These are phyloP conservation scores for Trifolium fragiferum DNA, from an alignment of 306 rosid genomes.

Conservation along the genomic window DNA sequence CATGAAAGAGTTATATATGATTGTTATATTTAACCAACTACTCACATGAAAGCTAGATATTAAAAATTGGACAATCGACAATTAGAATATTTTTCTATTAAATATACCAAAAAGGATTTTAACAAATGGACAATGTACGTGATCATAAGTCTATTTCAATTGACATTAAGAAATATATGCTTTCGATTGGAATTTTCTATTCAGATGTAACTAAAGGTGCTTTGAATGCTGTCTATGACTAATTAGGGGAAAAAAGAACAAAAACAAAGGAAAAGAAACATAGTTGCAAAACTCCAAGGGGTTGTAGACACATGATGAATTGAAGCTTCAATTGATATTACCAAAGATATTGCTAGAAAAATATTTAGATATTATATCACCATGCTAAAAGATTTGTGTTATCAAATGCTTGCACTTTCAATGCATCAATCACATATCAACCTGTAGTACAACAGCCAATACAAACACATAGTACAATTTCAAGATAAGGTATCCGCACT, in stretches of 20 bases:
- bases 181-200: not conserved
- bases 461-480: too few species aligned
- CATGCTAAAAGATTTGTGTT: not conserved
- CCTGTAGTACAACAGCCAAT: too few species aligned
- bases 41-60: constrained; percentile 1
- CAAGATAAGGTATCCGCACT: too few species aligned
- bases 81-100: constrained; percentile 3
- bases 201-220: not conserved
- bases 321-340: not conserved
- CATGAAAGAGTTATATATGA: constrained; percentile 1
- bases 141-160: constrained; percentile 1
- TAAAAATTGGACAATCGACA: constrained; percentile 5
- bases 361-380: not conserved
- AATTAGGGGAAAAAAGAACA: not conserved
- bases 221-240: not conserved
- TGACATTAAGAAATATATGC: not conserved
- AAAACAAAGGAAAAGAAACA: not conserved
- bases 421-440: not conserved
- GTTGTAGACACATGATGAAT: not conserved
- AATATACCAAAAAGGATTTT: not conserved
- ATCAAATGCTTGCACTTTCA: not conserved
- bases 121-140: not conserved
- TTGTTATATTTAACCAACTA: constrained; percentile 15
- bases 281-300: not conserved
- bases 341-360: not conserved